phyloP scores from a whole-genome alignment of 805 yeast genomes.

The Clavispora vitiphila region DNA sequence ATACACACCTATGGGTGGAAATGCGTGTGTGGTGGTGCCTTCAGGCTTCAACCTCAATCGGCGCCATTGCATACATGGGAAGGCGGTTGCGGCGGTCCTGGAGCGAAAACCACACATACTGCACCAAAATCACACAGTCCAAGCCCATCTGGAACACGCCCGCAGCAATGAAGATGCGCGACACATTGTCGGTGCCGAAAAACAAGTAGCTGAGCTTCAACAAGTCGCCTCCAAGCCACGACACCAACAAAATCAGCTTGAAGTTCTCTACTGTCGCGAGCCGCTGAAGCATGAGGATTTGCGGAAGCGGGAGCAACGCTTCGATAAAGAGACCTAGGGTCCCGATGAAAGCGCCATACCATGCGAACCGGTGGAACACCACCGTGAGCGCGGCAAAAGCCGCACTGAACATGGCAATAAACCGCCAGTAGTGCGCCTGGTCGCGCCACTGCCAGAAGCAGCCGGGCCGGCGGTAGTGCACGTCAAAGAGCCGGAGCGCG shows the following conservation, averaged over 20 bases:
- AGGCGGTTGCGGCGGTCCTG: constrained; percentile 6
- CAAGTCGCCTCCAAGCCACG: constrained; percentile 89
- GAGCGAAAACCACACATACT: constrained; percentile 58
- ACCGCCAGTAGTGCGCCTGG: constrained; percentile 56
- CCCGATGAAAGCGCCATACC: constrained; percentile 51
- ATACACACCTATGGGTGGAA: too few relatives aligned
- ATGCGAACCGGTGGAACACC: constrained; percentile 27
- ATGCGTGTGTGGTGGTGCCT: too few relatives aligned
- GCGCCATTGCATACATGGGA: constrained; percentile 7
- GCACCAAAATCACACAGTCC: constrained; percentile 69
- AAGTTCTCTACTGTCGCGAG: constrained; percentile 72
- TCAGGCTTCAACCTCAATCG: not conserved
- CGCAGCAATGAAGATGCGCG: constrained; percentile 59
- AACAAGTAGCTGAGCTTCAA: constrained; percentile 69
- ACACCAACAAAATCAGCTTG: constrained; percentile 64
- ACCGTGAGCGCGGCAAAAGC: constrained; percentile 38
- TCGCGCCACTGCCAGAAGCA: constrained; percentile 86
- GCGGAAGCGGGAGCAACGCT: constrained; percentile 70
- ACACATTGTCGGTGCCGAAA: constrained; percentile 71
- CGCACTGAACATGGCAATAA: constrained; percentile 44
- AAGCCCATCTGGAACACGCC: constrained; percentile 74
- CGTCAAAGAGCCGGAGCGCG: constrained; percentile 60
- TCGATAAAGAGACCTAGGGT: constrained; percentile 65
- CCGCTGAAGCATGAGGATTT: constrained; percentile 64
- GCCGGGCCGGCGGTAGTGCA: constrained; percentile 57